These are phyloP conservation scores for Pichia kudriavzevii DNA, from an alignment of 1,139 yeast species.

Conservation along the genomic window DNA sequence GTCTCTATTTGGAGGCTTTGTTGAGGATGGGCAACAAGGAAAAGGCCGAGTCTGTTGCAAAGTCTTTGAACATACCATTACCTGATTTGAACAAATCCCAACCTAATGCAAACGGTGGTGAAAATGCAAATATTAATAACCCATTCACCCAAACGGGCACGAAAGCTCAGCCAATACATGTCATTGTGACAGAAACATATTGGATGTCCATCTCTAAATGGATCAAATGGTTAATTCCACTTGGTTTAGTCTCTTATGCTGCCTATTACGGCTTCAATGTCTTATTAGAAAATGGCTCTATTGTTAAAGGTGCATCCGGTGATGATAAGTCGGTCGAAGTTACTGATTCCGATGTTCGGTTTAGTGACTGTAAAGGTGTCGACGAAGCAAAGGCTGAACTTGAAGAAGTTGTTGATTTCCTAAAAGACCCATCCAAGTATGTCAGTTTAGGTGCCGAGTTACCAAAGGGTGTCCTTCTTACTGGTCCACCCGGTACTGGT, in stretches of 20 bases:
- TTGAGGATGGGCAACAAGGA: constrained; percentile 67
- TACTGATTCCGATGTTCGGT: constrained; percentile 77
- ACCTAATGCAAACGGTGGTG: neutral
- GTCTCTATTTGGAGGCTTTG: constrained; percentile 72
- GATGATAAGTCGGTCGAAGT: constrained; percentile 78
- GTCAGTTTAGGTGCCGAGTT: constrained; percentile 95
- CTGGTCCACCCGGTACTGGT: constrained; percentile 99
- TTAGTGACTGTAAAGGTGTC: constrained; percentile 92
- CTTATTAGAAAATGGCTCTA: constrained; percentile 76
- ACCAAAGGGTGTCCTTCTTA: constrained; percentile 92
- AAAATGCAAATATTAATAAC: too few relatives aligned
- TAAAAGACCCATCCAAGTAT: constrained; percentile 91
- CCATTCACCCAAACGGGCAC: constrained; percentile 21
- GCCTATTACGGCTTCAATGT: constrained; percentile 70
- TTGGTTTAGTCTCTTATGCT: constrained; percentile 67
- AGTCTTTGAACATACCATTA: constrained; percentile 25
- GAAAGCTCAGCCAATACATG: constrained; percentile 72
- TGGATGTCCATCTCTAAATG: constrained; percentile 73
- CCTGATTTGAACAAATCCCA: constrained; percentile 7
- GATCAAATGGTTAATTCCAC: constrained; percentile 83
- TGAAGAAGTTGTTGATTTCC: constrained; percentile 92
- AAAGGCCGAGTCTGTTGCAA: constrained; percentile 60
- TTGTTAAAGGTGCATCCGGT: constrained; percentile 69
- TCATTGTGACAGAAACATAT: constrained; percentile 77
- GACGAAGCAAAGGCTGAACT: constrained; percentile 97